Evolutionary conservation across 1,284 basidiomycete genomes (phyloP).

Genomic region (Marasmius tenuissimus): DNA sequence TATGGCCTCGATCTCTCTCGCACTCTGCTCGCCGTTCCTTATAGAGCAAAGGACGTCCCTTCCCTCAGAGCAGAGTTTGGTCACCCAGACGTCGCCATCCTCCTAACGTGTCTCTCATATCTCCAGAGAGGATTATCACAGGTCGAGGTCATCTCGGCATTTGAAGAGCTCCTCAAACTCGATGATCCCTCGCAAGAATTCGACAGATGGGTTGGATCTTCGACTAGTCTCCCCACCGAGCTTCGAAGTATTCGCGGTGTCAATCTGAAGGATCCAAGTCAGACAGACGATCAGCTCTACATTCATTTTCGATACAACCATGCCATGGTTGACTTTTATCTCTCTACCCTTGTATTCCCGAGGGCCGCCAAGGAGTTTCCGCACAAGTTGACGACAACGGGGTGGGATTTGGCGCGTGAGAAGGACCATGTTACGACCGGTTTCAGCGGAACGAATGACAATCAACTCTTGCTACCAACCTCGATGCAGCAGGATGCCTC

Average conservation of each 20-base stretch:
- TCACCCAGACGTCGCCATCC: constrained; percentile 50
- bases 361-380: constrained; percentile 48
- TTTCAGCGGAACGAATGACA: constrained; percentile 60
- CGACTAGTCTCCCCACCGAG: constrained; percentile 15
- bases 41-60: constrained; percentile 53
- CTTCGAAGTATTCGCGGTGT: neutral
- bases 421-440: constrained; percentile 41
- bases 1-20: constrained; percentile 46
- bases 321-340: constrained; percentile 47
- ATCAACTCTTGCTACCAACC: constrained; percentile 44
- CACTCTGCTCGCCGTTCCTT: constrained; percentile 52
- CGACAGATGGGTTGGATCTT: neutral
- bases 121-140: constrained; percentile 48
- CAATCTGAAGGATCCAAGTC: constrained; percentile 20
- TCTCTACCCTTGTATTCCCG: constrained; percentile 46
- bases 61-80: constrained; percentile 51
- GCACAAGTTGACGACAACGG: constrained; percentile 43
- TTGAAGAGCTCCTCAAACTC: constrained; percentile 39
- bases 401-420: constrained; percentile 50
- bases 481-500: constrained; percentile 44
- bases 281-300: neutral
- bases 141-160: constrained; percentile 37
- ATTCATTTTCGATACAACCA: constrained; percentile 34
- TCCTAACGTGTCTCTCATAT: constrained; percentile 51
- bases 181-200: constrained; percentile 15